A percentile compares a stretch with the other conserved stretches of the same genome.
These are phyloP conservation scores for Vickermania spadyakhi DNA, from an alignment of 208 protist genomes.

Conservation along the genomic window DNA sequence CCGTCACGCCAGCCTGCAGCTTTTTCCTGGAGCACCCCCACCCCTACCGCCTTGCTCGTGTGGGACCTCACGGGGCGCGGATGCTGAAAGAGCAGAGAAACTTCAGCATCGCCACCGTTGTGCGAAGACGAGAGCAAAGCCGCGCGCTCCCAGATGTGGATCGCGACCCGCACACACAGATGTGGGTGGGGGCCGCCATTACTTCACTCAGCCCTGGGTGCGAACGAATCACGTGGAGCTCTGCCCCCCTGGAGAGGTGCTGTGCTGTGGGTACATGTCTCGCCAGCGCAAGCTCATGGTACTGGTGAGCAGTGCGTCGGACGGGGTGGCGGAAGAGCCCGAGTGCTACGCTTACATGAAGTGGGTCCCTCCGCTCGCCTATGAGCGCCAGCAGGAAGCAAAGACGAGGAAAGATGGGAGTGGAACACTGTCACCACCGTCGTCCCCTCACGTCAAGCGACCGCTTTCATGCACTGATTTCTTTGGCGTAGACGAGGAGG, in stretches of 20 bases:
- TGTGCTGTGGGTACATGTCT: constrained; percentile 28
- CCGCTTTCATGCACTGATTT: too few relatives aligned
- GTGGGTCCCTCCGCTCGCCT: constrained; percentile 11
- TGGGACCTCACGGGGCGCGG: too few relatives aligned
- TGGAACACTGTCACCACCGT: neutral
- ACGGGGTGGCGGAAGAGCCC: constrained; percentile 11
- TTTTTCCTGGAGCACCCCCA: too few relatives aligned
- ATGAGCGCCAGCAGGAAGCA: constrained; percentile 18
- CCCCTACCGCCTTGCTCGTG: too few relatives aligned
- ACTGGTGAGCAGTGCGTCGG: constrained; percentile 18
- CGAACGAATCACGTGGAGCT: constrained; percentile 35
- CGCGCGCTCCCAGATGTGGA: too few relatives aligned
- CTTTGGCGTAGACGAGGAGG: too few relatives aligned
- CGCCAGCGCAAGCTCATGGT: constrained; percentile 28
- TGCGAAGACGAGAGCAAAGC: too few relatives aligned
- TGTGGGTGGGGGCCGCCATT: constrained; percentile 13
- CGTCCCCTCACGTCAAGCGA: neutral
- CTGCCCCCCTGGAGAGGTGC: constrained; percentile 35
- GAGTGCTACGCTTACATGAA: constrained; percentile 45
- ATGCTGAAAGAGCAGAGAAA: too few relatives aligned
- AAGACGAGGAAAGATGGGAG: too few relatives aligned
- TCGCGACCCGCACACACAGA: neutral
- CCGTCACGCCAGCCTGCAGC: neutral
- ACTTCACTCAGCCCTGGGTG: constrained; percentile 22
- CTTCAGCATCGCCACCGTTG: too few relatives aligned